Conservation (phyloP, 768 basidiomycete genomes). For the Scleroderma citrinum region DNA sequence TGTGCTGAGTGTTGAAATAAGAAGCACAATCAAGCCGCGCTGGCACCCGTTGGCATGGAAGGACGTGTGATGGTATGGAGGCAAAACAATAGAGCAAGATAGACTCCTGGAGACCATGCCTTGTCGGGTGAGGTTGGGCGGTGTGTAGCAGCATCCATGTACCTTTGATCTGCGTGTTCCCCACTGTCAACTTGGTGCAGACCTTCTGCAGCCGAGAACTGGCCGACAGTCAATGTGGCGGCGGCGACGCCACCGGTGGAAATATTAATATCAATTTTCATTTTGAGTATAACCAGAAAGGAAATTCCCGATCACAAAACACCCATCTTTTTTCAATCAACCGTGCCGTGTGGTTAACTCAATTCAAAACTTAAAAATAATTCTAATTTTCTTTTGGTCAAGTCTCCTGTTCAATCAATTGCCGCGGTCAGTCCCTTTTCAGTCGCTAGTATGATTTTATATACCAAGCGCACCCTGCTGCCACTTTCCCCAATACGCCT, state of each 20-base stretch:
- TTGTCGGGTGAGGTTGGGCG: neutral
- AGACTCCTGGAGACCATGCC: neutral
- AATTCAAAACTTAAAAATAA: constrained; percentile 55
- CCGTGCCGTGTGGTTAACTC: constrained; percentile 35
- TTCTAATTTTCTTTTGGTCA: constrained; percentile 17
- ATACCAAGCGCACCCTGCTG: constrained; percentile 21
- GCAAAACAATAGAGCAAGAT: neutral
- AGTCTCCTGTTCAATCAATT: constrained; percentile 14
- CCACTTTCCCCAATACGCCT: constrained; percentile 31
- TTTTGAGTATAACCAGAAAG: constrained; percentile 6
- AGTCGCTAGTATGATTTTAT: constrained; percentile 29
- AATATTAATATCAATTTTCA: constrained; percentile 4
- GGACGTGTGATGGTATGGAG: constrained; percentile 2
- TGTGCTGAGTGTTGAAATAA: constrained; percentile 1
- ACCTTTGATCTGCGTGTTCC: constrained; percentile 5
- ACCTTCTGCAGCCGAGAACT: constrained; percentile 4
- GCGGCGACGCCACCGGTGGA: constrained; percentile 12
- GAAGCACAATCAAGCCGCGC: constrained; percentile 1
- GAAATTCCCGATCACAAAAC: constrained; percentile 19
- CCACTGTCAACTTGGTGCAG: neutral
- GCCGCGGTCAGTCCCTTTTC: constrained; percentile 10
- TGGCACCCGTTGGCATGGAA: constrained; percentile 4
- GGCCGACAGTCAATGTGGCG: constrained; percentile 9
- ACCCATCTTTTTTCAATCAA: constrained; percentile 11
- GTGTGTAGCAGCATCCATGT: neutral